Evolutionary conservation across 2,329 filamentous ascomycete species (phyloP).

Genomic region (Fusarium virguliforme): DNA sequence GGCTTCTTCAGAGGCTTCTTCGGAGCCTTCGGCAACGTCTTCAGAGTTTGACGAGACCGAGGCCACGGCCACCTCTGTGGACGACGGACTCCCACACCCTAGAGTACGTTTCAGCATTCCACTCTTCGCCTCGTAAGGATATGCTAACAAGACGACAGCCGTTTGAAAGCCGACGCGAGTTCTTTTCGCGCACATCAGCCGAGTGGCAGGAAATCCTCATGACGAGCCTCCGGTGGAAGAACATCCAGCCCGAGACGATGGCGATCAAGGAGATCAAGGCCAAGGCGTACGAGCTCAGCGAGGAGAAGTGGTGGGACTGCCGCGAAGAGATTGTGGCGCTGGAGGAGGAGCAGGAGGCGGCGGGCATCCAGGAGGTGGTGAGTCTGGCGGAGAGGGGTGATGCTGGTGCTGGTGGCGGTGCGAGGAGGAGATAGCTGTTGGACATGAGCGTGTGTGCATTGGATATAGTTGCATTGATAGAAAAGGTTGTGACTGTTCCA

Average conservation of each 20-base stretch:
- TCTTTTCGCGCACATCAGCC: constrained; percentile 88
- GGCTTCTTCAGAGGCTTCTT: constrained; percentile 55
- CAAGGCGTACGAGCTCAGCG: constrained; percentile 89
- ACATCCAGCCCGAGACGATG: constrained; percentile 76
- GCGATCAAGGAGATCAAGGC: constrained; percentile 93
- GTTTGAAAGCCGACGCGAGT: constrained; percentile 92
- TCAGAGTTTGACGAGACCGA: constrained; percentile 66
- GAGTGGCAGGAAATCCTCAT: constrained; percentile 94
- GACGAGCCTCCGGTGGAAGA: constrained; percentile 79
- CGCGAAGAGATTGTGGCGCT: constrained; percentile 92
- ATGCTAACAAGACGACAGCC: constrained; percentile 65
- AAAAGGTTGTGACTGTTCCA: background rate
- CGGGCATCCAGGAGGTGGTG: constrained; percentile 95
- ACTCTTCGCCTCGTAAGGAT: background rate
- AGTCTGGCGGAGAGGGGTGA: constrained; percentile 83
- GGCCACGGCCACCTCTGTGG: constrained; percentile 68
- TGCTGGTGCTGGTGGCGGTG: constrained; percentile 60
- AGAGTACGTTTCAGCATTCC: constrained; percentile 61
- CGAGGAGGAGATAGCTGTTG: constrained; percentile 52
- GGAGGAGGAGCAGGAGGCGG: constrained; percentile 96
- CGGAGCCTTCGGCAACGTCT: constrained; percentile 44
- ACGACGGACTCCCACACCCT: constrained; percentile 83
- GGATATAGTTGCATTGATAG: background rate
- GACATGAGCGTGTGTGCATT: background rate
- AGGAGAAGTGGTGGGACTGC: constrained; percentile 99